Base-by-base conservation (phyloP, 2,329 filamentous ascomycete species). In the Penicillium paneum region DNA sequence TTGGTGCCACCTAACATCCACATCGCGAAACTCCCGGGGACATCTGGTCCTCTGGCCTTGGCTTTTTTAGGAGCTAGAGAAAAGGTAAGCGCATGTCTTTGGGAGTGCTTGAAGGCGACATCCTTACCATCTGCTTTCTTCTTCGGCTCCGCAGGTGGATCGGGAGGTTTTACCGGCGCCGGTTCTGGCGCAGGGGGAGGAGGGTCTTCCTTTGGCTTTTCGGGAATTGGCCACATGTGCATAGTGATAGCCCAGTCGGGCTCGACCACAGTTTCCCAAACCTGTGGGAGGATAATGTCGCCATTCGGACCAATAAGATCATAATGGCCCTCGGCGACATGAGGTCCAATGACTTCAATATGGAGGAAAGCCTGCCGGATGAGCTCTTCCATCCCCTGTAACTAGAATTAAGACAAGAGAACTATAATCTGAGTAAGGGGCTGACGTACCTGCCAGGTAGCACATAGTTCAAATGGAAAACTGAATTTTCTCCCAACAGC, bases 401-500 rank as follows among this genome's bases (percentile, higher is more conserved):
- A 47, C 19, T n/a, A 12, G 29, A 11, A 17, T 58, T 42, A 62
- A 51, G 43, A 34, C n/a, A 17, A 11, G 57, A 74, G 61, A 74
- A 63, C 32, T 35, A 35, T 10, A 49, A 26, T 11, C n/a, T 11
- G 21, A 34, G 34, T 5, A 32, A 28, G 36, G 24, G 15, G 36
- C 43, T 40, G 38, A n/a, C 84, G 70, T 83, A 92, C 89, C 77
- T 80, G 78, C 91, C 91, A 95, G 3, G 87, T 94, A 66, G 86
- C 84, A 73, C 91, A 96, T 29, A 95, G 73, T 59, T 92, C 84
- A 74, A 87, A 96, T 1, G 92, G 92, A 67, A 97, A 96, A 74
- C 85, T 94, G 71, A 95, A 97, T 72, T 95, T 96, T 62, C 92
- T 83, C 31, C 90, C 90, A 15, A 97, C 85, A 0, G 91, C 91